Evolutionary conservation across 441 rosid genomes (phyloP), one percentile per base, ranked within the genome.

Genomic region (Syzygium malaccense): DNA sequence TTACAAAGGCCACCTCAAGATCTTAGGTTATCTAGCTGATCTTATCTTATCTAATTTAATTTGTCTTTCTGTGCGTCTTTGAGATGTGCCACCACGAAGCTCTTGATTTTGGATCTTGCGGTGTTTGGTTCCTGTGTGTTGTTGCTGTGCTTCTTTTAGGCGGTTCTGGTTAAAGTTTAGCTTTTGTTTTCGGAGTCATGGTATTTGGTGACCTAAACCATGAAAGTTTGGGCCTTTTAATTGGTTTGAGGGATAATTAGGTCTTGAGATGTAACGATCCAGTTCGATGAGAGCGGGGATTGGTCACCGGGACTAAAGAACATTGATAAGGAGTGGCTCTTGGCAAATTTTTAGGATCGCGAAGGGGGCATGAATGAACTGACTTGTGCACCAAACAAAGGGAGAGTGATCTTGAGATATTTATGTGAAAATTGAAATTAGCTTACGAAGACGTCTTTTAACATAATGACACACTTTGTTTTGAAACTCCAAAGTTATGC

Each of bases 1-100:
- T n/a, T n/a, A n/a, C n/a, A n/a, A n/a, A n/a, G n/a, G 87, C 30
- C 87, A 80, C 60, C 86, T 88, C 85, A 88, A 88, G 89, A 88
- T 88, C 87, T 88, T 80, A 78, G 87, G 89, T 88, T 54, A n/a
- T 54, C 23, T 1, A 87, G 28, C 19, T 12, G 48, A n/a, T 87
- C 23, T 54, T 20, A 54, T 87, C 57, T 51, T 19, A 66, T 49
- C 53, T 41, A 17, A 30, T 33, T 33, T 51, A 28, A 48, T 71
- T 26, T 79, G 41, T 56, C 49, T 41, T 58, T 71, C 9, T 37
- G 80, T 37, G 14, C 8, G 13, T 71, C 49, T 71, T 71, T 71
- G 28, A 71, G 80, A 71, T 0, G 80, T 14, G n/a, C 49, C 49
- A 71, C 28, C 48, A 71, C 28, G 8, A 71, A 71, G 1, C 28